Conservation (phyloP, 1,284 basidiomycete species). For the Austroboletus niveus region DNA sequence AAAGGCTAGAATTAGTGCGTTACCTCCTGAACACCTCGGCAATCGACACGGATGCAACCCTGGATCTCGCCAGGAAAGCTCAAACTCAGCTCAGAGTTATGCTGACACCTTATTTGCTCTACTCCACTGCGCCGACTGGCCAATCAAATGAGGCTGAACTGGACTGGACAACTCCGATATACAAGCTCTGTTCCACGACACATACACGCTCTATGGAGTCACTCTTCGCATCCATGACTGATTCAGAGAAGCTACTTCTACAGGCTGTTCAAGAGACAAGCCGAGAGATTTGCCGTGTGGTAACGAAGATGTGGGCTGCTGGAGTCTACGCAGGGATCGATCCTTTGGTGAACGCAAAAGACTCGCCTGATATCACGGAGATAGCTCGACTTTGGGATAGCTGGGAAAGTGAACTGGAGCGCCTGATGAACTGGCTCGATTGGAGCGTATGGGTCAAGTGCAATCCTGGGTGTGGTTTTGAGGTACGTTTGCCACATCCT, state of each 20-base stretch:
- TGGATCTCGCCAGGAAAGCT: constrained; percentile 12
- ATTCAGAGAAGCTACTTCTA: constrained; percentile 38
- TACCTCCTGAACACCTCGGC: constrained; percentile 35
- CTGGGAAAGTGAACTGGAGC: constrained; percentile 17
- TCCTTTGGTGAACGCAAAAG: background rate
- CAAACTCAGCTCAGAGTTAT: constrained; percentile 25
- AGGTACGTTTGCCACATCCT: constrained; percentile 24
- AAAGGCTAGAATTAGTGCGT: constrained; percentile 40
- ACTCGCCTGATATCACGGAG: background rate
- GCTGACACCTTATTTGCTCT: constrained; percentile 25
- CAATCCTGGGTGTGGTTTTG: constrained; percentile 32
- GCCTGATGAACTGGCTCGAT: constrained; percentile 41
- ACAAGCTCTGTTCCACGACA: constrained; percentile 33
- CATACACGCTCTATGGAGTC: constrained; percentile 33
- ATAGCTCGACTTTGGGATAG: background rate
- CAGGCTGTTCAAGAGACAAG: constrained; percentile 34
- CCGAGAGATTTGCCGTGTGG: constrained; percentile 6
- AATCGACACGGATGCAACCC: constrained; percentile 1
- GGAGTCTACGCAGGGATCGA: constrained; percentile 29
- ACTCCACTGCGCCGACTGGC: constrained; percentile 1
- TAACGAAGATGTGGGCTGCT: background rate
- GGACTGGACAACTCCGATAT: constrained; percentile 29
- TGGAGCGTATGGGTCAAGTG: constrained; percentile 42
- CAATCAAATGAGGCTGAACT: background rate
- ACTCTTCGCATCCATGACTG: constrained; percentile 25